phyloP scores from a whole-genome alignment of 225 moss, liverwort and hornwort species.

The Polytrichum commune region DNA sequence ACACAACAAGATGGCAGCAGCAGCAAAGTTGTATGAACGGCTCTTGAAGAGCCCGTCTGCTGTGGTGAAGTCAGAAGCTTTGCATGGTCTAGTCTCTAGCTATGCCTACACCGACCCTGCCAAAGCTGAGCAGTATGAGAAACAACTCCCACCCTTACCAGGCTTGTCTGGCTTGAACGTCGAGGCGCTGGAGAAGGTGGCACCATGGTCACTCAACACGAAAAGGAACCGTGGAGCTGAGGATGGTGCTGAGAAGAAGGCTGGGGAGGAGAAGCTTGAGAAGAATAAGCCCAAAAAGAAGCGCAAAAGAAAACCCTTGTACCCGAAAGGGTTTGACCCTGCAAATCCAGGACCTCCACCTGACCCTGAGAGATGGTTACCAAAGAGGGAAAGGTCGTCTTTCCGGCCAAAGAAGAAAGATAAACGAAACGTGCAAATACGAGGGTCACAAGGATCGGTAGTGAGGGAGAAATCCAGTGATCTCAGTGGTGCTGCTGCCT shows the following conservation, averaged over 20 bases:
- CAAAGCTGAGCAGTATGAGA: conserved; percentile 78
- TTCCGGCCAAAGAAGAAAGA: conserved; percentile 82
- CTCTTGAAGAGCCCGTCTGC: conserved; percentile 72
- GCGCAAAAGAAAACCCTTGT: conserved; percentile 81
- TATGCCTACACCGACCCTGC: conserved; percentile 71
- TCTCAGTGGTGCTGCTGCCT: conserved; percentile 26
- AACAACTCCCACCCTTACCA: conserved; percentile 74
- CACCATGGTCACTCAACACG: conserved; percentile 58
- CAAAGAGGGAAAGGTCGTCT: conserved; percentile 88
- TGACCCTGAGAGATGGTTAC: conserved; percentile 98
- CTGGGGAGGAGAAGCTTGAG: conserved; percentile 68
- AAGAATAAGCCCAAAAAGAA: conserved; percentile 73
- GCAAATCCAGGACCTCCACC: conserved; percentile 96
- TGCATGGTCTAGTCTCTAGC: conserved; percentile 82
- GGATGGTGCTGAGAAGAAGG: conserved; percentile 50
- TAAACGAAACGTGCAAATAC: conserved; percentile 66
- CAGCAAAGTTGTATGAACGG: conserved; percentile 75
- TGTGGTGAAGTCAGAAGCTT: conserved; percentile 72
- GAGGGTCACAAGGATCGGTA: conserved; percentile 90
- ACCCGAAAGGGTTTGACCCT: conserved; percentile 91
- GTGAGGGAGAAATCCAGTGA: conserved; percentile 54
- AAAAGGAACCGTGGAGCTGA: conserved; percentile 66
- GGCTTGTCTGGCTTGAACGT: conserved; percentile 64
- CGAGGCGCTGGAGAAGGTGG: conserved; percentile 74
- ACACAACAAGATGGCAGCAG: conserved; percentile 77